Conservation (phyloP, 768 basidiomycete species). For the Mycena rosella region DNA sequence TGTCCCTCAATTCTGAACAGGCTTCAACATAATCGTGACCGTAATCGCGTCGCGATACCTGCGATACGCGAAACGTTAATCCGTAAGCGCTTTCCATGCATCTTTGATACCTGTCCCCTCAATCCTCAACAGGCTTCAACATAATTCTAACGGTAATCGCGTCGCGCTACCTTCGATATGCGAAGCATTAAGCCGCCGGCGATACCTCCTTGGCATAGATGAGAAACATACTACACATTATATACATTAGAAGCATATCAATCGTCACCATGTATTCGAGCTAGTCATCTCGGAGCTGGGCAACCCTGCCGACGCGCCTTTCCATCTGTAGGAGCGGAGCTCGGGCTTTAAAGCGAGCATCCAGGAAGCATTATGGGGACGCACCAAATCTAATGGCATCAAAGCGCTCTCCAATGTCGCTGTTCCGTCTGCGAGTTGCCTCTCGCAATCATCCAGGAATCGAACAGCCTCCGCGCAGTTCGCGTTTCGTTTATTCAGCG, state of each 20-base stretch:
- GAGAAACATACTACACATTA: background rate
- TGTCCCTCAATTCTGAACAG: slow-evolving; percentile 40
- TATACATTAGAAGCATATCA: background rate
- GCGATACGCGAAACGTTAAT: slow-evolving; percentile 75
- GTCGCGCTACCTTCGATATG: slow-evolving; percentile 78
- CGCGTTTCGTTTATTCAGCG: slow-evolving; percentile 6
- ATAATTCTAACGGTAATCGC: slow-evolving; percentile 58
- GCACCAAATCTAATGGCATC: slow-evolving; percentile 18
- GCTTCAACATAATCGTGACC: slow-evolving; percentile 78
- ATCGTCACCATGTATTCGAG: background rate
- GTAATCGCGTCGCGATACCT: slow-evolving; percentile 79
- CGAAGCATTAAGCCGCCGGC: slow-evolving; percentile 61
- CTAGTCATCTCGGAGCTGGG: slow-evolving; percentile 4
- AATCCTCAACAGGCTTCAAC: slow-evolving; percentile 59
- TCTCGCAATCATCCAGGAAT: slow-evolving; percentile 21
- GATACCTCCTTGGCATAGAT: too few species aligned
- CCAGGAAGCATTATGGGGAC: background rate
- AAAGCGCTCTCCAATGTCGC: background rate
- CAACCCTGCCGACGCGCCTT: slow-evolving; percentile 6
- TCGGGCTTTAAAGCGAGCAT: too few species aligned
- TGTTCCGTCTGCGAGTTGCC: slow-evolving; percentile 12
- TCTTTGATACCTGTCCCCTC: background rate
- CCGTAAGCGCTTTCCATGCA: background rate
- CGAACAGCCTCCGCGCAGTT: slow-evolving; percentile 13
- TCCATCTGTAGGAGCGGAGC: slow-evolving; percentile 1